A percentile compares a stretch with the other conserved stretches of the same genome.
These are phyloP conservation scores for Trichothecium sympodiale DNA, from an alignment of 2,329 filamentous ascomycete genomes.

Conservation along the genomic window DNA sequence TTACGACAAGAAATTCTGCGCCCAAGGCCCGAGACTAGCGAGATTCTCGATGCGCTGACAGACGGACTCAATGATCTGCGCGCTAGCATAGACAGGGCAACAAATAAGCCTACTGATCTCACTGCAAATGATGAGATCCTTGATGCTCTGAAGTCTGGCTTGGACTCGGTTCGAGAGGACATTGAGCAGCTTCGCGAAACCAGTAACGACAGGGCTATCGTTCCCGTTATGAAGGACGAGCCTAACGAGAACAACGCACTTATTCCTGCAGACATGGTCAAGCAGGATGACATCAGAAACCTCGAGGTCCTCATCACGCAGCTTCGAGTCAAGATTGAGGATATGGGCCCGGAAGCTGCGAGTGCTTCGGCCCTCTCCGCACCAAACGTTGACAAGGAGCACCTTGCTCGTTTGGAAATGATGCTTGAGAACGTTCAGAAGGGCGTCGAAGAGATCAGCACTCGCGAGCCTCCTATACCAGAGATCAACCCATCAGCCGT, in stretches of 20 bases:
- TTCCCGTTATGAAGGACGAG: slow-evolving; percentile 9
- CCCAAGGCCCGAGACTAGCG: slow-evolving; percentile 61
- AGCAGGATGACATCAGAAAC: slow-evolving; percentile 68
- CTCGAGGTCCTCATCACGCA: slow-evolving; percentile 76
- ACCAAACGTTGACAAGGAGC: slow-evolving; percentile 33
- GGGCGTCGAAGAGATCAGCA: slow-evolving; percentile 21
- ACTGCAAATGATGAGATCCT: slow-evolving; percentile 83
- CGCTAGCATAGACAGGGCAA: slow-evolving; percentile 63
- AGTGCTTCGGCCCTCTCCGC: slow-evolving; percentile 1
- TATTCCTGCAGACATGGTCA: slow-evolving; percentile 39
- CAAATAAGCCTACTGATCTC: slow-evolving; percentile 70
- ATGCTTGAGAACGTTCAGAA: slow-evolving; percentile 21
- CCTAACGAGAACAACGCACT: slow-evolving; percentile 13
- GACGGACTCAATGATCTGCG: slow-evolving; percentile 75
- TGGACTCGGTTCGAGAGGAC: slow-evolving; percentile 65
- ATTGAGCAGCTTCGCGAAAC: slow-evolving; percentile 65
- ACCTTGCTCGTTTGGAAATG: slow-evolving; percentile 43
- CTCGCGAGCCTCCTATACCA: slow-evolving; percentile 13
- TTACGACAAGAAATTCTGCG: slow-evolving; percentile 66
- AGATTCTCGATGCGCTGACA: slow-evolving; percentile 81
- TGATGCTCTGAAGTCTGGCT: slow-evolving; percentile 57
- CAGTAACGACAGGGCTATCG: slow-evolving; percentile 36
- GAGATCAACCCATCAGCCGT: slow-evolving; percentile 9
- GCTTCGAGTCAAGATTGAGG: slow-evolving; percentile 72
- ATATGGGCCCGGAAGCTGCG: slow-evolving; percentile 20